A percentile compares a stretch with the other conserved stretches of the same genome.
phyloP scores from a whole-genome alignment of 768 basidiomycete species.

The Tephrocybe sp. region DNA sequence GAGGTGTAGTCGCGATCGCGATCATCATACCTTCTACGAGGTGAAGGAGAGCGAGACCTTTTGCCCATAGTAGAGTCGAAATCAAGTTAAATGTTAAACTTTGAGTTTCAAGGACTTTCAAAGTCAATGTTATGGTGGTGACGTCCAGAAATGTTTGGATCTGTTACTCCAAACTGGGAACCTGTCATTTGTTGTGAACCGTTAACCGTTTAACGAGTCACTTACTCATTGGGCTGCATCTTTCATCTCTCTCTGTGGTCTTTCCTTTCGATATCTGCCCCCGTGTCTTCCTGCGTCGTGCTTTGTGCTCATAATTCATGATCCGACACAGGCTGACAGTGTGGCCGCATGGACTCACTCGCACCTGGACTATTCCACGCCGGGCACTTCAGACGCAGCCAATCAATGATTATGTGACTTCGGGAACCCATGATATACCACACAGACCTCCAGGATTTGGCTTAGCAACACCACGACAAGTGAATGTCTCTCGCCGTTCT shows the following conservation, averaged over 20 bases:
- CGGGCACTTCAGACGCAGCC: constrained; percentile 57
- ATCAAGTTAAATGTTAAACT: not conserved
- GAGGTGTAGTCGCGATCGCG: constrained; percentile 33
- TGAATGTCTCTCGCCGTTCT: constrained; percentile 12
- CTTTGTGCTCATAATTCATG: constrained; percentile 8
- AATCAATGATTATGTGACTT: constrained; percentile 37
- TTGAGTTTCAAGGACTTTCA: not conserved
- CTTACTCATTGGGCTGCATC: too few relatives aligned
- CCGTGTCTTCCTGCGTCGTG: not conserved
- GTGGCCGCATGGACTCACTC: constrained; percentile 21
- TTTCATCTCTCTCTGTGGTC: not conserved
- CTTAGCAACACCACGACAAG: constrained; percentile 56
- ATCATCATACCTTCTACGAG: constrained; percentile 37
- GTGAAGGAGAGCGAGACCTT: constrained; percentile 52
- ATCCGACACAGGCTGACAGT: constrained; percentile 15
- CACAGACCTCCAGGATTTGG: constrained; percentile 43
- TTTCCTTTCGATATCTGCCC: not conserved
- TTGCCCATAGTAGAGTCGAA: constrained; percentile 34
- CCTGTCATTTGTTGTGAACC: not conserved
- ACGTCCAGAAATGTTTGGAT: constrained; percentile 6
- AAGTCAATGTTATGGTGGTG: not conserved
- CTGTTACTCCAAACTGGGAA: constrained; percentile 13
- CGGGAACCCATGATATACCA: constrained; percentile 29
- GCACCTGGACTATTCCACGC: constrained; percentile 23
- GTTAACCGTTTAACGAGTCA: too few relatives aligned